Base-by-base conservation (phyloP, 352 stramenopile species). In the Pelagophyceae sp. region DNA sequence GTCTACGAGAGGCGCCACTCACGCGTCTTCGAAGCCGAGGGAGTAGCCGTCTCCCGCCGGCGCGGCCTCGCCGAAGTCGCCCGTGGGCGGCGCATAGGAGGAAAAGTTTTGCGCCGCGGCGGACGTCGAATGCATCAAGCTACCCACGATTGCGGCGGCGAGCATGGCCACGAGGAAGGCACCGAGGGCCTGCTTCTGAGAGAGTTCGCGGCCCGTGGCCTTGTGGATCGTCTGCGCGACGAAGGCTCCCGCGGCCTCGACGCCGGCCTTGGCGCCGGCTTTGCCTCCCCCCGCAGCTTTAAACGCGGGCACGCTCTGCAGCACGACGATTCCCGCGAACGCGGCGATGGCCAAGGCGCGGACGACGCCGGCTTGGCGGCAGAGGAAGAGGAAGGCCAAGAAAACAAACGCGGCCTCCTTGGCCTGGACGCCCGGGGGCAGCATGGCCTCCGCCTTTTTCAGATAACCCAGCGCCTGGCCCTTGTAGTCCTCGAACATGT, bases 11-110 rank as follows among this genome's bases (percentile, higher is more conserved):
- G 1, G 19, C 11, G 15, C n/a, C n/a, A 17, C 61, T 6, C n/a
- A 17, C 61, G 61, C 61, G 61, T 71, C 61, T 15, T 71, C n/a
- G 61, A 71, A 71, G 61, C 61, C 61, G 15, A 6, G 61, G 15
- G 29, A 3, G 61, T 71, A 71, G 61, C n/a, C 61, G 15, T 71
- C 61, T 3, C n/a, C 11, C 3, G 3, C 11, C 27, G 61, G 1
- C 5, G 61, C 1, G 15, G 29, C 1, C 61, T 6, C 61, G 61
- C 3, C 29, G 6, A 29, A 1, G 29, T 25, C 61, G n/a, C 29
- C 29, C 15, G 15, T 6, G 61, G 15, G 15, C 15, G 17, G 5
- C 5, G 58, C 58, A 6, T 6, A 6, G 23, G 5, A 11, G 58
- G 17, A 17, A n/a, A n/a, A n/a, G n/a, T n/a, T n/a, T n/a, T n/a